Evolutionary conservation across 2,329 filamentous ascomycete genomes (phyloP).

Genomic region (Exophiala oligosperma): DNA sequence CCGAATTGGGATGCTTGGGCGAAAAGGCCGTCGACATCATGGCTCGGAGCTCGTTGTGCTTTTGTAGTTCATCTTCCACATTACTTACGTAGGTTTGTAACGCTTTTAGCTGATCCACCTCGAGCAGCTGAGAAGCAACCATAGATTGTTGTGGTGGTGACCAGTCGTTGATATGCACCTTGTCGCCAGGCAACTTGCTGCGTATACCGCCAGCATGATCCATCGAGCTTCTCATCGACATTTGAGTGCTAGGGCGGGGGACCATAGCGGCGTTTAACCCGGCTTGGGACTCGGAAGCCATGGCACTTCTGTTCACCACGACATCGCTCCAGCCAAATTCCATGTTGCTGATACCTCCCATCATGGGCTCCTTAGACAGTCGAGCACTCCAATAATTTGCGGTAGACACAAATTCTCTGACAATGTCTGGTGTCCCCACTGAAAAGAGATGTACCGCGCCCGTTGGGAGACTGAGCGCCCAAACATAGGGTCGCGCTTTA

Average conservation of each 20-base stretch:
- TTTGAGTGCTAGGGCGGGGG: constrained; percentile 58
- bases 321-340: constrained; percentile 95
- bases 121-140: constrained; percentile 75
- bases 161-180: constrained; percentile 84
- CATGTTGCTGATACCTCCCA: constrained; percentile 92
- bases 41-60: constrained; percentile 83
- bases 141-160: constrained; percentile 84
- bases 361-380: constrained; percentile 86
- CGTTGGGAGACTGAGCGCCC: constrained; percentile 86
- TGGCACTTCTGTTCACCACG: constrained; percentile 74
- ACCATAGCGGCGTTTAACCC: constrained; percentile 37
- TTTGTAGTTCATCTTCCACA: constrained; percentile 80
- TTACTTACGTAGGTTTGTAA: constrained; percentile 77
- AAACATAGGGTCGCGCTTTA: constrained; percentile 84
- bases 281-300: constrained; percentile 51
- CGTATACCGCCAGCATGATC: constrained; percentile 63
- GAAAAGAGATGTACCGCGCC: constrained; percentile 98
- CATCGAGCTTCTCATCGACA: constrained; percentile 64
- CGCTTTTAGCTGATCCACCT: constrained; percentile 76
- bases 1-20: constrained; percentile 75
- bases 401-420: constrained; percentile 88
- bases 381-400: constrained; percentile 98
- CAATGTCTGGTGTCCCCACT: constrained; percentile 91
- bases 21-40: constrained; percentile 90
- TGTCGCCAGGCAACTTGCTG: constrained; percentile 78